Percentiles rank a stretch among this genome's conserved stretches.
These are phyloP conservation scores for Tetrapyrgos nigripes DNA, from an alignment of 1,284 basidiomycete genomes.

Conservation along the genomic window DNA sequence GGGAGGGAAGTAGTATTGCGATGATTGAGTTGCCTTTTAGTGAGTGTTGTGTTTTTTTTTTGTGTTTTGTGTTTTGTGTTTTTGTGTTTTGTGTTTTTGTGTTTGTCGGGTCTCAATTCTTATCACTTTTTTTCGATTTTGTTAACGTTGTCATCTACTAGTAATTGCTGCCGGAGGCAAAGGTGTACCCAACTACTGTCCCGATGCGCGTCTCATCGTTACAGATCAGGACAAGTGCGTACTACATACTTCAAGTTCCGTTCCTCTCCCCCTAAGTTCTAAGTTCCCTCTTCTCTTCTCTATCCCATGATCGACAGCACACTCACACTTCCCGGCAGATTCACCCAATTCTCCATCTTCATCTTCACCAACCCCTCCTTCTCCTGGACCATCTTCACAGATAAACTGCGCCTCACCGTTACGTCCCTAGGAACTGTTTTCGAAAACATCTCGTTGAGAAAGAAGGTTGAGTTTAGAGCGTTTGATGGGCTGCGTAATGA, in stretches of 20 bases:
- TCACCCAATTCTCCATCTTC: conserved; percentile 72
- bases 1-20: conserved; percentile 74
- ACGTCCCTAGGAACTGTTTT: conserved; percentile 76
- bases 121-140: conserved; percentile 25
- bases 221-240: conserved; percentile 55
- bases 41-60: conserved; percentile 31
- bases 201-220: conserved; percentile 59
- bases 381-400: conserved; percentile 74
- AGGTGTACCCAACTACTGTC: conserved; percentile 70
- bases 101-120: too few relatives aligned
- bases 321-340: conserved; percentile 41
- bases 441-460: conserved; percentile 67
- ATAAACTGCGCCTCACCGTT: conserved; percentile 59
- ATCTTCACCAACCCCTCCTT: conserved; percentile 72
- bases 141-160: too few relatives aligned
- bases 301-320: too few relatives aligned
- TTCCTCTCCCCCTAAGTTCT: too few relatives aligned
- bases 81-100: too few relatives aligned
- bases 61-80: too few relatives aligned
- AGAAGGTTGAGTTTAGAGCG: conserved; percentile 71
- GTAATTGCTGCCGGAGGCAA: conserved; percentile 75
- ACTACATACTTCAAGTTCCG: too few relatives aligned
- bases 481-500: conserved; percentile 76
- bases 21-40: conserved; percentile 65
- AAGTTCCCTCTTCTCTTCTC: too few relatives aligned